Conservation (phyloP, 2,329 filamentous ascomycete genomes). For the Monascus ruber region DNA sequence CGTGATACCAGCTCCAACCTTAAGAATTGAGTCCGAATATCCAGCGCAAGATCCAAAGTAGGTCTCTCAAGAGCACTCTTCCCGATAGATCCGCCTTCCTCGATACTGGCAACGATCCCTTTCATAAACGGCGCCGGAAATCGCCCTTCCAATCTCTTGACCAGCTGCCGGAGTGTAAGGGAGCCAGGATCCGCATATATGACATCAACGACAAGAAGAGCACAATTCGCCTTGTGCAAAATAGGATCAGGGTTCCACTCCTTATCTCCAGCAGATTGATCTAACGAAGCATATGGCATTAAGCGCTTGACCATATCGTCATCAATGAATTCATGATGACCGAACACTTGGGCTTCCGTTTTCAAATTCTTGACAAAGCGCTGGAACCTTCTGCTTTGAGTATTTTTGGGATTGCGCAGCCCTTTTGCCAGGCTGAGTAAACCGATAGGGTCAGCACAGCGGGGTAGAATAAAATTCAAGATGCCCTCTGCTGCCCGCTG, state of each 20-base stretch:
- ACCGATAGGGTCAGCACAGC: slow-evolving; percentile 11
- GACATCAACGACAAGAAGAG: slow-evolving; percentile 29
- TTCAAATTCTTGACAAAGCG: slow-evolving; percentile 13
- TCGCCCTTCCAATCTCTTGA: slow-evolving; percentile 20
- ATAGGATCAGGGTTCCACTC: slow-evolving; percentile 26
- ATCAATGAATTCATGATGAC: slow-evolving; percentile 26
- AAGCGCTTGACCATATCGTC: slow-evolving; percentile 15
- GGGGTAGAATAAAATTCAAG: slow-evolving; percentile 25
- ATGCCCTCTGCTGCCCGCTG: slow-evolving; percentile 21
- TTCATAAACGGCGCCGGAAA: slow-evolving; percentile 26
- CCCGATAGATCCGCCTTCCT: slow-evolving; percentile 12
- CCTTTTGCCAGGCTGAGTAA: slow-evolving; percentile 19
- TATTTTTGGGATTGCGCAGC: slow-evolving; percentile 17
- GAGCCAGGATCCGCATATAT: slow-evolving; percentile 18
- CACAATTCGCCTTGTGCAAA: slow-evolving; percentile 34
- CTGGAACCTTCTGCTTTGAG: slow-evolving; percentile 18
- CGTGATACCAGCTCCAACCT: slow-evolving; percentile 32
- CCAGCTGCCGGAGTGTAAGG: slow-evolving; percentile 7
- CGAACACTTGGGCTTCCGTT: slow-evolving; percentile 15
- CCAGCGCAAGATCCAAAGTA: slow-evolving; percentile 40
- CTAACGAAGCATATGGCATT: slow-evolving; percentile 16
- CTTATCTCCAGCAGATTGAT: slow-evolving; percentile 6
- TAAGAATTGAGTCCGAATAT: slow-evolving; percentile 45
- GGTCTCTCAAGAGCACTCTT: slow-evolving; percentile 28
- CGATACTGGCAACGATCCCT: slow-evolving; percentile 10